Evolutionary conservation across 2,329 filamentous ascomycete genomes (phyloP), one percentile per base, ranked within the genome.

Genomic region (Uncinocarpus reesii): DNA sequence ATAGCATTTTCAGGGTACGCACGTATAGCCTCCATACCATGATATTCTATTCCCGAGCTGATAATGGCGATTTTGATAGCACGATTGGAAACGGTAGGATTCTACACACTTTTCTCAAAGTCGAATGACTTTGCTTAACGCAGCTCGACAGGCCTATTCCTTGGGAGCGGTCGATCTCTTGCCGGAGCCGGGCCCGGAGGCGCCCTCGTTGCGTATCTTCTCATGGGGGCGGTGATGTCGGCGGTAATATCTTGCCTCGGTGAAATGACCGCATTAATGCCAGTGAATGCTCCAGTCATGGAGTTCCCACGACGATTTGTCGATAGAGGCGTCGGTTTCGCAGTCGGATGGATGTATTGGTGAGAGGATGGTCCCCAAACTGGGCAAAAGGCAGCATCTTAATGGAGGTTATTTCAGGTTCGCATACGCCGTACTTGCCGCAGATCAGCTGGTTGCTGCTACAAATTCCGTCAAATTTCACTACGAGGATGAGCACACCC

Each of bases 291-390:
- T 13, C 61, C 66, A 2, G 65, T 65, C 26, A 65, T 66, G 44
- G 65, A 67, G 49, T 69, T 69, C 49, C 61, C 62, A 23, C 56
- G 62, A 21, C 58, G 65, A 29, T 70, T 67, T 55, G 53, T 70
- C 26, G 66, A 69, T 53, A 63, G 68, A 56, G 65, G 66, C 23
- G 61, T 71, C 16, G 69, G 69, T 28, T 71, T 68, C 57, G 67
- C 69, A 1, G 65, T 64, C 13, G 69, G 67, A 1, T 73, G 70
- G 70, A 70, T 71, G 55, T 60, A 65, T 21, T 71, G 68, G 68
- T 68, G 53, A 47, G 57, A 3, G 23, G 23, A 23, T 32, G n/a
- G 8, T 31, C 61, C 67, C 46, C 20, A 10, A 66, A 65, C 62
- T 65, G 42, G 4, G 15, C 24, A 8, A n/a, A 26, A 34, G 20